Evolutionary conservation across 2,329 filamentous ascomycete species (phyloP).

Genomic region (Clonostachys rhizophaga): DNA sequence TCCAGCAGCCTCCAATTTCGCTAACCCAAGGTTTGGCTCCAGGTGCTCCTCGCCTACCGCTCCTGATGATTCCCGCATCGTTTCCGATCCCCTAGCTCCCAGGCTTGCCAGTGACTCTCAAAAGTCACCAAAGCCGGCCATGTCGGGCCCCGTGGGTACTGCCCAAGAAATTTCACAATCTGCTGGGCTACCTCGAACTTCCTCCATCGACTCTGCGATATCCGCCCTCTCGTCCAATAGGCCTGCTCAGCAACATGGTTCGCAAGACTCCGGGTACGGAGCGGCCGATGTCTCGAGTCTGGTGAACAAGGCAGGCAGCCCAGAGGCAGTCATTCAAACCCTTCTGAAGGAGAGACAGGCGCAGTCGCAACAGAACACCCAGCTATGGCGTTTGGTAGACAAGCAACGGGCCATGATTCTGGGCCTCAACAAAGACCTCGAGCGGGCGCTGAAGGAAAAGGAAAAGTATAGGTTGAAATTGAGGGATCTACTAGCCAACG

Average conservation of each 20-base stretch:
- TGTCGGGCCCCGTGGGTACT: constrained; percentile 40
- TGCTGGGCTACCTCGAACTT: constrained; percentile 59
- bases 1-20: too few relatives aligned
- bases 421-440: constrained; percentile 90
- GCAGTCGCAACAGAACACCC: constrained; percentile 81
- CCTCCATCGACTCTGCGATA: constrained; percentile 91
- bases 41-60: constrained; percentile 16
- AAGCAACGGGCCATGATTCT: constrained; percentile 94
- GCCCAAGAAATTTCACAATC: constrained; percentile 23
- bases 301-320: constrained; percentile 79
- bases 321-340: constrained; percentile 84
- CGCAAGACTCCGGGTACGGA: constrained; percentile 53
- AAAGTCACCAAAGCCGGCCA: constrained; percentile 30
- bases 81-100: constrained; percentile 35
- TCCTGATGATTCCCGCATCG: constrained; percentile 46
- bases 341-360: constrained; percentile 89
- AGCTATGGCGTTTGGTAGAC: constrained; percentile 92
- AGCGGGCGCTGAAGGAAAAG: constrained; percentile 87
- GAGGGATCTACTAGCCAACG: constrained; percentile 56
- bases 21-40: background rate
- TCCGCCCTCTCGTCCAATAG: constrained; percentile 64
- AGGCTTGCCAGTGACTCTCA: constrained; percentile 35
- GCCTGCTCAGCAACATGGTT: constrained; percentile 46
- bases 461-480: constrained; percentile 88
- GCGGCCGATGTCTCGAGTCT: constrained; percentile 74